A percentile compares a stretch with the other conserved stretches of the same genome.
Conservation (phyloP, 148 eudicot species). For the Amaranthus cruentus region DNA sequence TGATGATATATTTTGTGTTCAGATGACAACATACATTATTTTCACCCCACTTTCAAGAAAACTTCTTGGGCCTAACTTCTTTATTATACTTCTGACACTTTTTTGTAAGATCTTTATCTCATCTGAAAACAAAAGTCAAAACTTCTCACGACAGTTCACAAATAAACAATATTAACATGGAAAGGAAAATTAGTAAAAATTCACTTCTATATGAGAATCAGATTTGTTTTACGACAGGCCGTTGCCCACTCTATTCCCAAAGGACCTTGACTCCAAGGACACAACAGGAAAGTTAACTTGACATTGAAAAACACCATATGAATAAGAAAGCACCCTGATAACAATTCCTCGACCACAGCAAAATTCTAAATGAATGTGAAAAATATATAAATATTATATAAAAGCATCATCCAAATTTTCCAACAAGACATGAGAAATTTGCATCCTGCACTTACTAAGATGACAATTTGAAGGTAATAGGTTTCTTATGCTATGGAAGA, state of each 20-base stretch:
- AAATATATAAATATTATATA: not conserved
- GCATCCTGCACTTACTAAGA: not conserved
- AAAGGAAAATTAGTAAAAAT: not conserved
- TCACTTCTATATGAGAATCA: not conserved
- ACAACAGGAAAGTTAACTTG: not conserved
- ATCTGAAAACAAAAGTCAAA: not conserved
- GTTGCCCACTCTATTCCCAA: not conserved
- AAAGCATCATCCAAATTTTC: not conserved
- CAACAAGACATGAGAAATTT: not conserved
- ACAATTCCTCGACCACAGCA: not conserved
- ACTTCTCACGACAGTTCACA: not conserved
- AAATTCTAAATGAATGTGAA: not conserved
- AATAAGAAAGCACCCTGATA: not conserved
- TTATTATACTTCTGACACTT: not conserved
- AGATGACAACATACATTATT: no score
- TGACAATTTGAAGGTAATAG: not conserved
- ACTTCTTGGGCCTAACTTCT: not conserved
- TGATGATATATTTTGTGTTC: no score
- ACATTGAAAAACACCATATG: not conserved
- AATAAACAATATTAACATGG: not conserved
- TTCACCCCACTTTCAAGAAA: not conserved
- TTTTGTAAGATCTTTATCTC: not conserved
- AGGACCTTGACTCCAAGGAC: not conserved
- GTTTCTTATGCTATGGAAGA: not conserved
- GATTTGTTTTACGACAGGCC: not conserved